Conservation (phyloP, 768 basidiomycete species). For the Trametes punicea region DNA sequence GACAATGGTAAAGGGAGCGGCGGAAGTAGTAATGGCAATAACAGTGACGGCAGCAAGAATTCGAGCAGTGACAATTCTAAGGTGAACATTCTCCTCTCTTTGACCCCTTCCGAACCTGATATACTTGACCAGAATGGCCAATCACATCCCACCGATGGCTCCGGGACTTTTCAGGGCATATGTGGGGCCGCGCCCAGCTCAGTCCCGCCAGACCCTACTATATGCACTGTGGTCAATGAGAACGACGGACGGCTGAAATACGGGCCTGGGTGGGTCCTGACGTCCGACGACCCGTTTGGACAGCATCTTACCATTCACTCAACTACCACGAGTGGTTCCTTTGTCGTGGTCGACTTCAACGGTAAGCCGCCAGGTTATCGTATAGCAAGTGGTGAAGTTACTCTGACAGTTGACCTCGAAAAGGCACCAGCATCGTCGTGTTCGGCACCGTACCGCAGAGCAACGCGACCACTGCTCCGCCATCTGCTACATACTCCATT, state of each 20-base stretch:
- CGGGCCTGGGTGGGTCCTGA: background rate
- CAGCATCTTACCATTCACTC: background rate
- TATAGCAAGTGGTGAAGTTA: background rate
- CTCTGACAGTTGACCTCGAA: background rate
- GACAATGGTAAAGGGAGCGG: background rate
- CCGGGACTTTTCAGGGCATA: background rate
- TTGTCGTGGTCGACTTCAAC: background rate
- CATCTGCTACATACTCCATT: slow-evolving; percentile 39
- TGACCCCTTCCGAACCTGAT: background rate
- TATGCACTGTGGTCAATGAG: background rate
- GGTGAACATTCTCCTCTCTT: background rate
- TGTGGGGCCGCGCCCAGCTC: background rate
- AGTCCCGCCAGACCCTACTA: background rate
- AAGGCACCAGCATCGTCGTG: slow-evolving; percentile 46
- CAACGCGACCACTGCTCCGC: slow-evolving; percentile 34
- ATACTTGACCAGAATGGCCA: background rate
- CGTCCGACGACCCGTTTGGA: background rate
- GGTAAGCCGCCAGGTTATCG: background rate
- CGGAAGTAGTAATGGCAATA: background rate
- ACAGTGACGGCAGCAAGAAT: background rate
- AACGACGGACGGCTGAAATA: slow-evolving; percentile 7
- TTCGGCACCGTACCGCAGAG: slow-evolving; percentile 44
- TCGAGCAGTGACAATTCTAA: background rate
- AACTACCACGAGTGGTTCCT: background rate
- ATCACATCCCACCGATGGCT: too few relatives aligned